Base-by-base conservation (phyloP, 2,329 filamentous ascomycete species). In the Phaeosphaeria sp. region DNA sequence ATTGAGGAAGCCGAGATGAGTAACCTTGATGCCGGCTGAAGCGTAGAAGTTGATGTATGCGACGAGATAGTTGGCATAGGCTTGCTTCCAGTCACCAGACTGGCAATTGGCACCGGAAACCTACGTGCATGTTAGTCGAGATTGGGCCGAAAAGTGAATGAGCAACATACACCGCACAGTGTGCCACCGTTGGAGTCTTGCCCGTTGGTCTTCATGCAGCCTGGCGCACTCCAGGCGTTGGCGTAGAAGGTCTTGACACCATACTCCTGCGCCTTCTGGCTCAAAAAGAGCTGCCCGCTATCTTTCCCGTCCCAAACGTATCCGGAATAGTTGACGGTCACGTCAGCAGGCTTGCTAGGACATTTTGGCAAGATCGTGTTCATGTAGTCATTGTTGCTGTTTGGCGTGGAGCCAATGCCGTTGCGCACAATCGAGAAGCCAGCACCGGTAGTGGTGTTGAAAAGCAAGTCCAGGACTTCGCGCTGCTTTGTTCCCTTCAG, bases 121-220 rank as follows among this genome's bases (percentile, higher is more conserved):
- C 68, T 72, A 44, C 17, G 11, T 3, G 2, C 21, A 11, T 30
- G 27, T 52, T 13, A 49, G 36, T 51, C 11, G n/a, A 43, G 2
- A 18, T 6, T 40, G 44, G 49, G 43, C 40, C 18, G 25, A 21
- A 30, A 11, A 53, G 21, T 36, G 30, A 36, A 36, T 11, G 15
- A 36, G 11, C 30, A 36, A 36, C 30, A 7, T 36, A 36, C 80
- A 45, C 81, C 81, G 59, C 81, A 83, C 0, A 84, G 68, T 48
- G 75, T 79, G 1, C 81, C 81, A 1, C 81, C 79, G 57, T 80
- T 76, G 36, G 68, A 72, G 48, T 83, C 78, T 50, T 79, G 73
- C 2, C 69, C 68, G 53, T 83, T 83, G 5, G 78, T 83, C 74
- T 84, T 83, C 82, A 84, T 84, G 64, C 79, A 84, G 0, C 80